A percentile compares a stretch with the other conserved stretches of the same genome.
phyloP scores from a whole-genome alignment of 176 grass and related monocot genomes.

The Triticum timopheevii region DNA sequence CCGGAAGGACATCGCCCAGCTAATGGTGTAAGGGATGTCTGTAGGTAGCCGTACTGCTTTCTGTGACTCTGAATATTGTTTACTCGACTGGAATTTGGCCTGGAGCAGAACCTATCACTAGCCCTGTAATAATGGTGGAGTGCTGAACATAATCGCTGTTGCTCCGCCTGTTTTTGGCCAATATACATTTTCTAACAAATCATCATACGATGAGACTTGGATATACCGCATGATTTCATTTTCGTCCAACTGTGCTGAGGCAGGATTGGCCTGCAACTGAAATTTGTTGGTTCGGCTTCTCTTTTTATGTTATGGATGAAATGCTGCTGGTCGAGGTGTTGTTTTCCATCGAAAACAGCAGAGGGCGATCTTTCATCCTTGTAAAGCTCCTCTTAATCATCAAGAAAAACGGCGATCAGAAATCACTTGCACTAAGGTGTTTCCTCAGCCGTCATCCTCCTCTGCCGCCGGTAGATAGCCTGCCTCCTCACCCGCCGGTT shows the following conservation, averaged over 20 bases:
- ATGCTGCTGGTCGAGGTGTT: neutral
- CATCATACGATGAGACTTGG: neutral
- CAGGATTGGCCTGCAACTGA: neutral
- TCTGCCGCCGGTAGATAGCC: too few relatives aligned
- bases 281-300: neutral
- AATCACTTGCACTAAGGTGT: too few relatives aligned
- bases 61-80: constrained; percentile 9
- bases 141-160: neutral
- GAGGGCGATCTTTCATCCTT: too few relatives aligned
- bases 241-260: neutral
- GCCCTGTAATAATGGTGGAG: constrained; percentile 35
- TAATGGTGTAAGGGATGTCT: constrained; percentile 48
- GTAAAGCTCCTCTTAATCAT: too few relatives aligned
- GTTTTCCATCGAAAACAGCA: too few relatives aligned
- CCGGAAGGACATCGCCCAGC: constrained; percentile 81
- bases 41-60: neutral
- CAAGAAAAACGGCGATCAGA: too few relatives aligned
- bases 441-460: too few relatives aligned
- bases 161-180: constrained; percentile 28
- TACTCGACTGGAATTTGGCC: neutral
- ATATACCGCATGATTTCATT: neutral
- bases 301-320: neutral
- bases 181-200: constrained; percentile 26
- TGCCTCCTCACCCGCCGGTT: too few relatives aligned
- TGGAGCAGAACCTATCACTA: constrained; percentile 1